phyloP scores from a whole-genome alignment of 495 filamentous ascomycete species.

The Aspergillus avenaceus region DNA sequence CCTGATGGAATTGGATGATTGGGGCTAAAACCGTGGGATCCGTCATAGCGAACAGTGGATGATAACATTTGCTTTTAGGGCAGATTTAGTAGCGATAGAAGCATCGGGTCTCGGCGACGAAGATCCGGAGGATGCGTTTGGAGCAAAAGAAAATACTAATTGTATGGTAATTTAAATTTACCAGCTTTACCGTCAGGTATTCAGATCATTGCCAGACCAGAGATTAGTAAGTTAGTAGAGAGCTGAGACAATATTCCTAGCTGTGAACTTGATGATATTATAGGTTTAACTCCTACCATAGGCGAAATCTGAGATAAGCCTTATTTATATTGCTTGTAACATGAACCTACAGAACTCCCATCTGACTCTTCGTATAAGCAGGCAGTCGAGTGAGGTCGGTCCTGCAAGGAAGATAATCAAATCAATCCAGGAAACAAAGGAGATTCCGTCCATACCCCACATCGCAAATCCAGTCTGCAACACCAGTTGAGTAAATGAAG shows the following conservation, averaged over 20 bases:
- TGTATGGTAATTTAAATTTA: no score
- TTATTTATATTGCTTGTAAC: not conserved
- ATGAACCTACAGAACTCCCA: not conserved
- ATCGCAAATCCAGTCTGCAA: not conserved
- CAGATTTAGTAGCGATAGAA: slow-evolving; percentile 1
- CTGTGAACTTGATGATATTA: no score
- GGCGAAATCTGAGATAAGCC: not conserved
- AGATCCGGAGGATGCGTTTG: slow-evolving; percentile 4
- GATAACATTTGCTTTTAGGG: no score
- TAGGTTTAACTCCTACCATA: no score
- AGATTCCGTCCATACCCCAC: not conserved
- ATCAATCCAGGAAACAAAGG: not conserved
- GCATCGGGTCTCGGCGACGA: slow-evolving; percentile 4
- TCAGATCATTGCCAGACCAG: no score
- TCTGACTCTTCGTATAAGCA: not conserved
- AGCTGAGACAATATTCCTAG: no score
- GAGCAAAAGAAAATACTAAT: slow-evolving; percentile 1
- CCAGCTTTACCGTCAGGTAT: no score
- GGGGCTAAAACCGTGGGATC: not conserved
- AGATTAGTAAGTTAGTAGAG: no score
- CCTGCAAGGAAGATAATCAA: not conserved
- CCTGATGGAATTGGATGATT: not conserved
- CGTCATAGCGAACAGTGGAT: slow-evolving; percentile 1
- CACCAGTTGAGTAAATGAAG: not conserved
- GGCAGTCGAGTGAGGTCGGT: not conserved